These are phyloP conservation scores for Yamadazyma mexicana DNA, from an alignment of 1,139 yeast species.

Conservation along the genomic window DNA sequence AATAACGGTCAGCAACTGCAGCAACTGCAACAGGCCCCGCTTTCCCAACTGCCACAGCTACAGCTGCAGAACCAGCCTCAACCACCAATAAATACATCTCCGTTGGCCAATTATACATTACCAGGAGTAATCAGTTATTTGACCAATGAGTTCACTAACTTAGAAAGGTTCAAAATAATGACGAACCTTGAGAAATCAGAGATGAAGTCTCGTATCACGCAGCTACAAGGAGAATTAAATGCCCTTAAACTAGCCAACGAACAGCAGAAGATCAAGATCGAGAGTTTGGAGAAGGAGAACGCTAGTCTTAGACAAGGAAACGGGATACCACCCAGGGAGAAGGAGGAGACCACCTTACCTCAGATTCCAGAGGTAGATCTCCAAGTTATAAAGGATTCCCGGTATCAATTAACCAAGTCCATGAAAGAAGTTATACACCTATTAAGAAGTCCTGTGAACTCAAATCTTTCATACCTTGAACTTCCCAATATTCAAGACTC, in stretches of 20 bases:
- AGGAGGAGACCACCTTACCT: not conserved
- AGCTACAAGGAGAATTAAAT: conserved; percentile 56
- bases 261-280: conserved; percentile 34
- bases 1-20: conserved; percentile 9
- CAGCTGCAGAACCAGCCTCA: conserved; percentile 4
- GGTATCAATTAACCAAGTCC: conserved; percentile 39
- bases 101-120: conserved; percentile 46
- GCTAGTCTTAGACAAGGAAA: conserved; percentile 5
- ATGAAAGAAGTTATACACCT: conserved; percentile 45
- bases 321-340: not conserved
- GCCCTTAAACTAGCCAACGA: conserved; percentile 38
- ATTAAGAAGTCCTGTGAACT: conserved; percentile 34
- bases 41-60: conserved; percentile 6
- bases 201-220: conserved; percentile 54
- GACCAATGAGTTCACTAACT: conserved; percentile 59
- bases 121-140: conserved; percentile 68
- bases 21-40: conserved; percentile 13
- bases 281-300: conserved; percentile 24
- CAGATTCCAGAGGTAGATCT: conserved; percentile 44
- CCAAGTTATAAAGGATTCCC: conserved; percentile 36
- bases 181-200: conserved; percentile 58
- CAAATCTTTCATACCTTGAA: conserved; percentile 16
- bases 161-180: conserved; percentile 57
- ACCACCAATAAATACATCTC: conserved; percentile 8
- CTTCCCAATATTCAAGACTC: conserved; percentile 16